Base-by-base conservation (phyloP, 1,139 yeast genomes). In the Yueomyces sp. region DNA sequence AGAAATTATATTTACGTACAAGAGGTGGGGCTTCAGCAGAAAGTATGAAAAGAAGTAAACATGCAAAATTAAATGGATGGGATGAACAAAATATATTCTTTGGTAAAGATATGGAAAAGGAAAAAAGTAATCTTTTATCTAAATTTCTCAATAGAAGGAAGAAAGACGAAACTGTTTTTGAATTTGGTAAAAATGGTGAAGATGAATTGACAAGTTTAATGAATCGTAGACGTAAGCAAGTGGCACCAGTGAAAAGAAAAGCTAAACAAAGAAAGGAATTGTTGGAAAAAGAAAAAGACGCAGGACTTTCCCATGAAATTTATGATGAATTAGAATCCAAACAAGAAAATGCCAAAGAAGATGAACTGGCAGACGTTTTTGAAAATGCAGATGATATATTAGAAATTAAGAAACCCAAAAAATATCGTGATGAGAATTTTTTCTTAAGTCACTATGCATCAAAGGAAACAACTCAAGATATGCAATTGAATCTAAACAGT, bases 391-490 rank as follows among this genome's bases (percentile, higher is more conserved):
- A 80, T 49, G 64, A 68, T 32, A 51, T 69, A 1, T 55, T 71
- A 41, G 63, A 60, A 31, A 52, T 56, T 26, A 55, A 51, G 42
- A 55, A 55, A 39, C 40, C 42, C 27, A 62, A 74, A 51, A 61
- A 76, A 0, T 89, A 60, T 66, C 75, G 80, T 56, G 98, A 91
- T 64, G 83, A 87, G n/a, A 73, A 78, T 48, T 83, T 76, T 61
- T 93, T 80, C 66, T 69, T 93, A 64, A 79, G 95, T 44, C 96
- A 93, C 60, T 87, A 80, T 67, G 96, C 96, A 0, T 87, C 96
- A 25, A 74, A 80, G 0, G 71, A 78, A 25, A 78, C 77, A 28
- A 74, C 86, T 44, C 95, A 86, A 62, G 97, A 93, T 56, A 78
- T 84, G 54, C 97, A 93, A 53, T 70, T 81, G 40, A 66, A 75